These are phyloP conservation scores for Xylaria digitata DNA, from an alignment of 2,329 filamentous ascomycete species.

Conservation along the genomic window DNA sequence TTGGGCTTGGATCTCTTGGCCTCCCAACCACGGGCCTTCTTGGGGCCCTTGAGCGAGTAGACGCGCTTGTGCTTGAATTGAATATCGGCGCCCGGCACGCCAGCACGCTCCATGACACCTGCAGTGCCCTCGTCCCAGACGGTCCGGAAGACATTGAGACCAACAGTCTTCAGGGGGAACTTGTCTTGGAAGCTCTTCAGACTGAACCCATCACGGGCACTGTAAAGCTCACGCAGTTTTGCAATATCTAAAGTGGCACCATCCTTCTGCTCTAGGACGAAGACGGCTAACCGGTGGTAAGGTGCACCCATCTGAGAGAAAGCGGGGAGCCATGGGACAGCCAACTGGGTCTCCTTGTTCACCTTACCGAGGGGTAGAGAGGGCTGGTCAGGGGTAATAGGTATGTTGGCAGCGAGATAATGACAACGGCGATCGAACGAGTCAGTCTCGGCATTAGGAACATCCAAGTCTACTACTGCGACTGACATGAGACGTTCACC, in stretches of 20 bases:
- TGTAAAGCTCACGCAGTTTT: conserved; percentile 65
- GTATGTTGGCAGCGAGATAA: conserved; percentile 79
- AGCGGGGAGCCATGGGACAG: conserved; percentile 84
- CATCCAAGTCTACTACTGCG: conserved; percentile 88
- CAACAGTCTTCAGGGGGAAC: conserved; percentile 77
- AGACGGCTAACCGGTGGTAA: conserved; percentile 88
- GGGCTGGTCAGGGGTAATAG: conserved; percentile 63
- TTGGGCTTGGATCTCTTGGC: conserved; percentile 73
- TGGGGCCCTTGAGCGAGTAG: conserved; percentile 71
- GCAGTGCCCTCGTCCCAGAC: conserved; percentile 90
- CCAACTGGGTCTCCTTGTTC: conserved; percentile 71
- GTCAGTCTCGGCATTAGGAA: conserved; percentile 81
- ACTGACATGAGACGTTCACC: conserved; percentile 86
- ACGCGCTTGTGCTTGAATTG: conserved; percentile 87
- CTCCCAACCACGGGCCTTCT: conserved; percentile 73
- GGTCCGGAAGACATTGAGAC: conserved; percentile 87
- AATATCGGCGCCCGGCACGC: conserved; percentile 79
- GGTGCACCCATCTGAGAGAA: conserved; percentile 89
- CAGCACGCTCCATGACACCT: conserved; percentile 85
- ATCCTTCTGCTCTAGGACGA: conserved; percentile 82
- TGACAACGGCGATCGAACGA: conserved; percentile 85
- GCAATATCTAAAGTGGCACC: conserved; percentile 68
- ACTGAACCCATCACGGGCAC: conserved; percentile 73
- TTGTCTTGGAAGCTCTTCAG: conserved; percentile 79
- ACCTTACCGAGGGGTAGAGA: conserved; percentile 74